Percentiles rank a stretch among this genome's conserved stretches.
Conservation (phyloP, 2,329 filamentous ascomycete species). For the Thyridium curvatum region DNA sequence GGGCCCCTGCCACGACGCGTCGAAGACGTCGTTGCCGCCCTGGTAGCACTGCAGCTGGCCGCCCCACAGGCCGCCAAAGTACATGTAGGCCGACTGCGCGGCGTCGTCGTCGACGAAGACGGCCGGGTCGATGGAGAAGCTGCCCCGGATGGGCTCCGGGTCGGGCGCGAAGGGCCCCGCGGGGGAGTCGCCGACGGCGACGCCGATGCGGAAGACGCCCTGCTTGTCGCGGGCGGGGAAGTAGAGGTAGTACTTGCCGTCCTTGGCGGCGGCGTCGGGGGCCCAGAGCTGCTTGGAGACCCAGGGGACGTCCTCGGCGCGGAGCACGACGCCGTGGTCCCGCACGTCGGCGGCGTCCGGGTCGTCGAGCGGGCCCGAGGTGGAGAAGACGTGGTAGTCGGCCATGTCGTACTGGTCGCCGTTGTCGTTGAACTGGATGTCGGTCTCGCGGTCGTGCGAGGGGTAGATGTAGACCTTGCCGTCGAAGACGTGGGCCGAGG, state of each 20-base stretch:
- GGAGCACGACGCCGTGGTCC: constrained; percentile 67
- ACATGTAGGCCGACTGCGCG: constrained; percentile 62
- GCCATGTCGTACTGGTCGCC: constrained; percentile 81
- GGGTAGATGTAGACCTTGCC: constrained; percentile 73
- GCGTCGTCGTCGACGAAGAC: constrained; percentile 68
- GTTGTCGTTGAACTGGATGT: constrained; percentile 74
- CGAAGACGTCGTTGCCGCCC: constrained; percentile 45
- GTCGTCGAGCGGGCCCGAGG: constrained; percentile 36
- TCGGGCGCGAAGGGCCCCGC: constrained; percentile 66
- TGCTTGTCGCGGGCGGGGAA: constrained; percentile 69
- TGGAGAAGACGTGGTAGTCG: constrained; percentile 75
- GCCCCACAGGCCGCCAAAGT: constrained; percentile 77
- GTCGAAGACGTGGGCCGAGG: constrained; percentile 75
- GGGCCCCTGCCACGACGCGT: constrained; percentile 44
- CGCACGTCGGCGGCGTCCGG: constrained; percentile 46
- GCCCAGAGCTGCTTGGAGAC: constrained; percentile 76
- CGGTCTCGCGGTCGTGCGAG: constrained; percentile 71
- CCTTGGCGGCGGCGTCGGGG: constrained; percentile 64
- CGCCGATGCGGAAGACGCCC: constrained; percentile 68
- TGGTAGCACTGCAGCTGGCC: constrained; percentile 75
- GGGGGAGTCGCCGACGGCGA: constrained; percentile 57
- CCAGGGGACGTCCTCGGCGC: constrained; percentile 64
- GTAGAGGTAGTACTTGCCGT: constrained; percentile 66
- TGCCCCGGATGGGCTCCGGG: constrained; percentile 57
- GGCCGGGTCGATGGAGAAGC: constrained; percentile 72